phyloP scores from a whole-genome alignment of 345 rosid genomes.

The Moricandia moricandioides region DNA sequence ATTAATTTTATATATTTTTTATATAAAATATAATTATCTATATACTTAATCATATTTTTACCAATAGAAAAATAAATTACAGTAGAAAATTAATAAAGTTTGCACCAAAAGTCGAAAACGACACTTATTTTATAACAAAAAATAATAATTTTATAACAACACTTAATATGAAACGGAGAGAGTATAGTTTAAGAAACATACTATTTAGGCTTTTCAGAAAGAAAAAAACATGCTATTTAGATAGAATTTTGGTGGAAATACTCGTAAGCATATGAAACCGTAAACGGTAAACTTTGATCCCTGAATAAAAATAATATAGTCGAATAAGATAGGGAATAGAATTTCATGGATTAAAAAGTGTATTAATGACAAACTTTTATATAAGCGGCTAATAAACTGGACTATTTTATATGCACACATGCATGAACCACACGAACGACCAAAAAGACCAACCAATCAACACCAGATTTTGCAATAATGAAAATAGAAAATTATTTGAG shows the following conservation, averaged over 20 bases:
- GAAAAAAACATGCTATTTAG: neutral
- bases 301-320: neutral
- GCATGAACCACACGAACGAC: slow-evolving; percentile 31
- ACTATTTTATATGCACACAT: slow-evolving; percentile 3
- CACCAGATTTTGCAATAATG: slow-evolving; percentile 9
- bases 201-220: no score
- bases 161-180: no score
- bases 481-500: slow-evolving; percentile 18
- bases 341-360: neutral
- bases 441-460: slow-evolving; percentile 31
- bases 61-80: no score
- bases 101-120: no score
- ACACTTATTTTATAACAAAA: no score
- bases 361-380: neutral
- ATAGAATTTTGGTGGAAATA: neutral
- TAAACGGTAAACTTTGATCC: neutral
- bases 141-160: no score
- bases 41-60: no score
- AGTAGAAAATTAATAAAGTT: no score
- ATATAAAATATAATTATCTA: no score
- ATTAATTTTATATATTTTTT: no score
- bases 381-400: neutral
- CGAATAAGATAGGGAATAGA: neutral
- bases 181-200: no score
- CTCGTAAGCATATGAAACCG: neutral